phyloP scores from a whole-genome alignment of 1,139 yeast species.

The Lodderomyces parapsilosis region DNA sequence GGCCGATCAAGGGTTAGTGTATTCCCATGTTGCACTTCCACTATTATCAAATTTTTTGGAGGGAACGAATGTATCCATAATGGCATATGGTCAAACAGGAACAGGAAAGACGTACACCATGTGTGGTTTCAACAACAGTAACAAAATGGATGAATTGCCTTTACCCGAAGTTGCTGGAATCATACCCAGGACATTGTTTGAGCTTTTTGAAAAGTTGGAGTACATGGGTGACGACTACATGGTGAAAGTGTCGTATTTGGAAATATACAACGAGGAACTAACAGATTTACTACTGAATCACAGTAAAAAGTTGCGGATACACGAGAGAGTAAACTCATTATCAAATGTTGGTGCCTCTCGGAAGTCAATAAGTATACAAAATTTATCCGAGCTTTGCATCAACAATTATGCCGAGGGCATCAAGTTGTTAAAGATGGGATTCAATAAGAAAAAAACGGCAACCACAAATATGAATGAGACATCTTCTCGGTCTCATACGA shows the following conservation, averaged over 20 bases:
- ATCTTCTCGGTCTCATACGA: conserved; percentile 73
- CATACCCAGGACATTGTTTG: conserved; percentile 62
- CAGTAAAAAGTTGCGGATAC: conserved; percentile 47
- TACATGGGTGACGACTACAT: conserved; percentile 45
- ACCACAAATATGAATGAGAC: conserved; percentile 67
- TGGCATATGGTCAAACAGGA: conserved; percentile 91
- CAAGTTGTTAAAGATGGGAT: conserved; percentile 51
- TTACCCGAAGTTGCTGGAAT: conserved; percentile 51
- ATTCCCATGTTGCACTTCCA: conserved; percentile 63
- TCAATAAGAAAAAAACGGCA: conserved; percentile 60
- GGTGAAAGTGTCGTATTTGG: conserved; percentile 70
- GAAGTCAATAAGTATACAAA: conserved; percentile 41
- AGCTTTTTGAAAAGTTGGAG: conserved; percentile 49
- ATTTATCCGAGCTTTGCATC: conserved; percentile 55
- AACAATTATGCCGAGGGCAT: conserved; percentile 56
- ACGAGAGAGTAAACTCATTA: conserved; percentile 30
- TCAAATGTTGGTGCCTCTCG: background rate
- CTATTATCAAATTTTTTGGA: conserved; percentile 60
- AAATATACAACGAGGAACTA: conserved; percentile 71
- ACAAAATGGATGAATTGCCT: conserved; percentile 11
- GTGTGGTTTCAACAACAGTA: conserved; percentile 37
- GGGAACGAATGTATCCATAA: conserved; percentile 76
- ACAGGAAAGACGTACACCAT: conserved; percentile 88
- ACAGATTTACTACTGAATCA: conserved; percentile 57
- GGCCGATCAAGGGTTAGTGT: conserved; percentile 60